Base-by-base conservation (phyloP, 2,329 filamentous ascomycete species). In the Botrytis byssoidea region DNA sequence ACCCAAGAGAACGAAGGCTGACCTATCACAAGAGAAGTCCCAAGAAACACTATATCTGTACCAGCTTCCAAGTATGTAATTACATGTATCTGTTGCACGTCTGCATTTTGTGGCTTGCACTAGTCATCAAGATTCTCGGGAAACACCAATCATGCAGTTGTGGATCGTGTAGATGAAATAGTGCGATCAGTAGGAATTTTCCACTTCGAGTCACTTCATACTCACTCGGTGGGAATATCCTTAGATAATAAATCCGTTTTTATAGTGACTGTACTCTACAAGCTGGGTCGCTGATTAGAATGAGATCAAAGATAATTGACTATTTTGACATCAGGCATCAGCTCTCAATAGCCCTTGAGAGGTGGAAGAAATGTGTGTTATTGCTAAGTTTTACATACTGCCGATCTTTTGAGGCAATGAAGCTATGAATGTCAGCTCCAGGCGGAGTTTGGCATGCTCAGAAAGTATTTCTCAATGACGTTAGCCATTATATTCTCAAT, bases 191-290 rank as follows among this genome's bases (percentile, higher is more conserved):
- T 29, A 18, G 29, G n/a, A 57, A 9, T 29, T 29, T 5, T 14
- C 25, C 10, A 51, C 4, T 7, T 2, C 12, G 14, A 12, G 48
- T 7, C 25, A n/a, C n/a, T 29, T 57, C 0, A 57, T 29, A 3
- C 18, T 1, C n/a, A 18, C 16, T 29, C 6, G 51, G n/a, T 16
- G 14, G 14, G 14, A 4, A 18, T 3, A 4, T 57, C 16, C 14
- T 29, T 6, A 18, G 3, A 29, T 29, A 9, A 29, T 18, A 0
- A 4, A 18, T 4, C n/a, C 3, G n/a, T 51, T 3, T 18, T 7
- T 18, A 5, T 57, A 4, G 14, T 18, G n/a, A 18, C 9, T 4
- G 0, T 2, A 3, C 0, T 57, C 3, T 29, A 29, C 14, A 29
- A 14, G 51, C 7, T 18, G 1, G 14, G 3, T 2, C 7, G 3